Evolutionary conservation across 257 asterid species (phyloP), one percentile per base, ranked within the genome.

Genomic region (Solanum paucissectum): DNA sequence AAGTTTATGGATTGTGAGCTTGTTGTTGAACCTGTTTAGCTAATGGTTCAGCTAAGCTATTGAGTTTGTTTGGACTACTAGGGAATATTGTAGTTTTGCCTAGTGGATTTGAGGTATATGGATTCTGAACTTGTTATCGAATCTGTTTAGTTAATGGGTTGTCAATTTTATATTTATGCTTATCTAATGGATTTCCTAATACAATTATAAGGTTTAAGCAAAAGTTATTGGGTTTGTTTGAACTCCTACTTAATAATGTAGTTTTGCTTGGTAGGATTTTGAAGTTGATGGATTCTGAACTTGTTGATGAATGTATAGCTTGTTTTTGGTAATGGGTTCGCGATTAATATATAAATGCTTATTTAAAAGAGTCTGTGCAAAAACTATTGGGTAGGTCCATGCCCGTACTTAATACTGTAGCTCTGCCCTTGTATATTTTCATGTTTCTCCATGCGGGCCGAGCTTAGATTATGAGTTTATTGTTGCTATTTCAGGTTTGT

Each of bases 401-500:
- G 11, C n/a, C 23, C 3, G 0, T 40, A 76, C 6, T 44, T 7
- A 7, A 2, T 13, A 12, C 11, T 37, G 52, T 36, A 74, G 20
- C 32, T 74, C 20, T 10, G 49, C 9, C 32, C 49, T 10, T 5
- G 16, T 38, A n/a, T 40, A n/a, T 40, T 36, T 82, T 82, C 33
- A 69, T 44, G 36, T n/a, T 62, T 52, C 12, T 55, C 37, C 10
- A 27, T 42, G 38, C 34, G 34, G 29, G 69, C 68, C 6, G 6
- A 85, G 52, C 9, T 72, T 3, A 36, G 23, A 10, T 87, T 87
- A 74, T 37, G 49, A 83, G 62, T 64, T 21, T 32, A 42, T 42
- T 12, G 21, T 73, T 66, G 36, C 62, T 81, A 6, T 38, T 84
- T 2, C 89, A 97, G 99, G 99, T 72, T 87, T 96, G 79, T 55